Percentiles rank a stretch among this genome's conserved stretches.
These are phyloP conservation scores for Pleurozium schreberi DNA, from an alignment of 225 moss, liverwort and hornwort genomes.

Conservation along the genomic window DNA sequence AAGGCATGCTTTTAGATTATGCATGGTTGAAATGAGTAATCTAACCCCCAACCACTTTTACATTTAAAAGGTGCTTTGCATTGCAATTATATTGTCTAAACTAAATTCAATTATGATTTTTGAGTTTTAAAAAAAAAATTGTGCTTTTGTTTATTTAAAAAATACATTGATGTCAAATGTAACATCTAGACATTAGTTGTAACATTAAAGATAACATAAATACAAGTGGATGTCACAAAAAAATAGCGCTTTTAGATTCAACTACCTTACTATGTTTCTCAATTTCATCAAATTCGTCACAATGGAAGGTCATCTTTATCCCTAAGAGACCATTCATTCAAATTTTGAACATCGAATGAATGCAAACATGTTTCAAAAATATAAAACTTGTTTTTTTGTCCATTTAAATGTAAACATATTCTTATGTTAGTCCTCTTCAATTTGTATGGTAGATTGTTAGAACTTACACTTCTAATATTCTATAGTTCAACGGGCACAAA, in stretches of 20 bases:
- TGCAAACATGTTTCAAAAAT: neutral
- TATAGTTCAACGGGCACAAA: neutral
- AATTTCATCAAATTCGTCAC: neutral
- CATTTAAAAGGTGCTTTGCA: neutral
- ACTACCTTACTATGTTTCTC: too few species aligned
- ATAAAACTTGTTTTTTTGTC: neutral
- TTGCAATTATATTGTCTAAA: too few species aligned
- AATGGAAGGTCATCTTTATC: neutral
- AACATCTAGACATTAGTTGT: too few species aligned
- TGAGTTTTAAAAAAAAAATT: too few species aligned
- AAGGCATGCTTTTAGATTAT: neutral
- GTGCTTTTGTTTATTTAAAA: too few species aligned
- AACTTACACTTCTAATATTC: accelerated
- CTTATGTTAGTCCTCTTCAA: neutral
- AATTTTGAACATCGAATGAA: neutral
- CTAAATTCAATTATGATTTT: too few species aligned
- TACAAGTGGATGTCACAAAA: too few species aligned
- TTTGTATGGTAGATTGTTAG: neutral
- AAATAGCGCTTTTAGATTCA: accelerated
- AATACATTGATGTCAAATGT: too few species aligned
- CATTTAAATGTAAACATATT: neutral
- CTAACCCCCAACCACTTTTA: neutral
- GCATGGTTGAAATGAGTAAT: neutral
- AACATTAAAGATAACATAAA: too few species aligned
- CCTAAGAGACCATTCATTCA: neutral